phyloP scores from a whole-genome alignment of 305 asterid species.

The Fraxinus nigra region DNA sequence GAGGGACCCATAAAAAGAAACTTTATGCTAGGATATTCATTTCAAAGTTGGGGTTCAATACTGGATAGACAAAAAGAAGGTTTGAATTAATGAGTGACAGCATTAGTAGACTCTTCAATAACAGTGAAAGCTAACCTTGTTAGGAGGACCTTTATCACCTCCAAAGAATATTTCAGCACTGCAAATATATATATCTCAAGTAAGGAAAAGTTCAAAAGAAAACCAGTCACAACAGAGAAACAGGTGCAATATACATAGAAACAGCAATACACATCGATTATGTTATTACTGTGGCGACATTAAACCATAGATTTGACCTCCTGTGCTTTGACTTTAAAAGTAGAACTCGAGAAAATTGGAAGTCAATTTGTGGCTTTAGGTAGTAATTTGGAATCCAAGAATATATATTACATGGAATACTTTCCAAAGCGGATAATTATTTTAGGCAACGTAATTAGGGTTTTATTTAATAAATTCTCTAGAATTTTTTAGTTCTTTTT shows the following conservation, averaged over 20 bases:
- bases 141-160: constrained; percentile 85
- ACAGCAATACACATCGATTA: not conserved
- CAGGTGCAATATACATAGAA: not conserved
- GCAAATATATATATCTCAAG: constrained; percentile 32
- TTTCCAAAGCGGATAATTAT: not conserved
- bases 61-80: not conserved
- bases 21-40: not conserved
- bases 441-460: not conserved
- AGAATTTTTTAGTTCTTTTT: not conserved
- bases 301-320: not conserved
- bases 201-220: constrained; percentile 16
- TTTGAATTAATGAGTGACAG: not conserved
- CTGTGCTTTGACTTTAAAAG: not conserved
- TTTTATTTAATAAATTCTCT: not conserved
- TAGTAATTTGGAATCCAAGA: not conserved
- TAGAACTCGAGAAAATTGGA: not conserved
- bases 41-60: not conserved
- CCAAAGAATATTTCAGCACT: constrained; percentile 93
- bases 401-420: too few relatives aligned
- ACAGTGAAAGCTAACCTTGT: constrained; percentile 60
- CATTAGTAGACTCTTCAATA: not conserved
- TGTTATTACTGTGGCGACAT: not conserved
- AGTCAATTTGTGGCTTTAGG: not conserved
- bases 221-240: not conserved
- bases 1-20: not conserved